Percentiles rank a stretch among this genome's conserved stretches.
These are phyloP conservation scores for Kodamaea nitidulidarum DNA, from an alignment of 805 yeast genomes.

Conservation along the genomic window DNA sequence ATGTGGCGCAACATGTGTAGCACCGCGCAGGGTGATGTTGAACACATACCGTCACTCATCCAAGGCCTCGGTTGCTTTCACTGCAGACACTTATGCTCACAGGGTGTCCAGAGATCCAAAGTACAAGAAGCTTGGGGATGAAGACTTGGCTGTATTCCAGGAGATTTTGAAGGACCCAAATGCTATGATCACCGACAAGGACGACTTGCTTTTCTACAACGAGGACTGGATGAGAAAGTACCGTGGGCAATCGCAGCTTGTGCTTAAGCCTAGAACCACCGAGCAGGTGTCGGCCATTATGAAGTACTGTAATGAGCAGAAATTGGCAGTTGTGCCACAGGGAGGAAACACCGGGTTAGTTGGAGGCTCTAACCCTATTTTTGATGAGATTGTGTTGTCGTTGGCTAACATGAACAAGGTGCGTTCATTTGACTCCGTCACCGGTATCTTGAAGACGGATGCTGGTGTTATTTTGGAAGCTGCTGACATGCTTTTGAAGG, in stretches of 20 bases:
- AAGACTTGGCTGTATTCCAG: constrained; percentile 60
- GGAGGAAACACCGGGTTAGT: constrained; percentile 97
- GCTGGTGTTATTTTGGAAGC: constrained; percentile 86
- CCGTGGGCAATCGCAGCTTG: constrained; percentile 78
- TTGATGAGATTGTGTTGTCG: constrained; percentile 81
- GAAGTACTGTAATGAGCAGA: constrained; percentile 72
- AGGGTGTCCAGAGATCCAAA: constrained; percentile 47
- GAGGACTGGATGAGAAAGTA: constrained; percentile 95
- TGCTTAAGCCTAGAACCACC: constrained; percentile 76
- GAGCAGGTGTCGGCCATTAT: constrained; percentile 74
- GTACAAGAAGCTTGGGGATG: constrained; percentile 49
- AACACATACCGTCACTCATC: constrained; percentile 11
- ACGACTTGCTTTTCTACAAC: constrained; percentile 68
- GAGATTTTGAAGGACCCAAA: constrained; percentile 50
- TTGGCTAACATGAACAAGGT: constrained; percentile 69
- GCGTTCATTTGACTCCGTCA: constrained; percentile 73
- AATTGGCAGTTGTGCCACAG: constrained; percentile 87
- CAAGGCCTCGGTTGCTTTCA: constrained; percentile 45
- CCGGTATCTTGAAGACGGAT: constrained; percentile 85
- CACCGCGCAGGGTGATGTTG: background rate
- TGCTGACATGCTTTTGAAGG: constrained; percentile 75
- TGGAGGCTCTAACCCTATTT: constrained; percentile 90
- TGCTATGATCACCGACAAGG: constrained; percentile 49
- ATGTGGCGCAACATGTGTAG: background rate
- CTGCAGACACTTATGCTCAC: constrained; percentile 66